Evolutionary conservation across 2,329 filamentous ascomycete genomes (phyloP).

Genomic region (Chalaropsis ovoidea): DNA sequence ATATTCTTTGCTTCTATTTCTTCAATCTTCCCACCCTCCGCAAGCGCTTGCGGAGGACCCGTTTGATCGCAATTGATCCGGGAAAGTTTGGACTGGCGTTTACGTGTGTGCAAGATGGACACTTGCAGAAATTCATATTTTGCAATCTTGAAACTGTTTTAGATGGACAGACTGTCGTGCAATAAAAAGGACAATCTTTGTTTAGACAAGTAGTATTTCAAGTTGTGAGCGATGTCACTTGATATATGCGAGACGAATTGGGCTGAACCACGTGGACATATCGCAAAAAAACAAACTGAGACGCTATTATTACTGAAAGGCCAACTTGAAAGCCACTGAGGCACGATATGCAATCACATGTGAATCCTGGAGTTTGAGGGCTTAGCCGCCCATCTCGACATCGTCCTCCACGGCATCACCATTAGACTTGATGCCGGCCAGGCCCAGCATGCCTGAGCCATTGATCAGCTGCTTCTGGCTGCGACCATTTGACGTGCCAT

Average conservation of each 20-base stretch:
- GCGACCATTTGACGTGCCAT: constrained; percentile 17
- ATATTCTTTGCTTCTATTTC: constrained; percentile 16
- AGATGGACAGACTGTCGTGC: neutral
- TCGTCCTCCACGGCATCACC: constrained; percentile 33
- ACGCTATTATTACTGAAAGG: neutral
- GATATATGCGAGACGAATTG: too few species aligned
- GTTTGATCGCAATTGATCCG: neutral
- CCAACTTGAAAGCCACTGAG: neutral
- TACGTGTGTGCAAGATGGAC: constrained; percentile 1
- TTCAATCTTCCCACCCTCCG: neutral
- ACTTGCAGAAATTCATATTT: neutral
- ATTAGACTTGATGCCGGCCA: constrained; percentile 39
- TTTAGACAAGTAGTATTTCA: neutral
- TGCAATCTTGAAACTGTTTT: constrained; percentile 7
- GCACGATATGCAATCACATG: neutral
- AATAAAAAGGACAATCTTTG: constrained; percentile 1
- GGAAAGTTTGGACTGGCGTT: constrained; percentile 18
- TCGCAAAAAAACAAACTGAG: neutral
- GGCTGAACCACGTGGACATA: too few species aligned
- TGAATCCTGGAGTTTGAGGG: neutral
- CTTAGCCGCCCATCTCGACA: constrained; percentile 51
- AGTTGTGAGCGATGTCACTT: neutral
- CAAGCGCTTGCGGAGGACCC: neutral
- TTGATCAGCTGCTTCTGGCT: constrained; percentile 27
- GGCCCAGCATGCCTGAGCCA: constrained; percentile 24